Evolutionary conservation across 2,329 filamentous ascomycete species (phyloP), one percentile per base, ranked within the genome.

Genomic region (Leptographium galeiforme): DNA sequence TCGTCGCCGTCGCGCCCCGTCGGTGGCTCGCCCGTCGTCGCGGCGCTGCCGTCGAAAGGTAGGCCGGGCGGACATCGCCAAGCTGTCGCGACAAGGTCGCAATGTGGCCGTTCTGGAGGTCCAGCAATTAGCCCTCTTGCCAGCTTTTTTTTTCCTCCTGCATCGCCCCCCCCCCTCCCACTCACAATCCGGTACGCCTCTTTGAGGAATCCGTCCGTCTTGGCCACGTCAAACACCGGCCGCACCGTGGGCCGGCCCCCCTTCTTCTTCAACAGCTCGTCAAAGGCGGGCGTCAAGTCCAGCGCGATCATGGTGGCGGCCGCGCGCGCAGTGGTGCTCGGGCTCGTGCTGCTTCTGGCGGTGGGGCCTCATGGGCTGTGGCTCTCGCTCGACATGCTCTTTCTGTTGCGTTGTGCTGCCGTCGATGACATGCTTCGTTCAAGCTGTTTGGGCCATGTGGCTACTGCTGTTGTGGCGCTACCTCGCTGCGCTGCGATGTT

Each of bases 181-280:
- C 77, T 63, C 72, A 94, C 90, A 67, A 97, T 96, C 65, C 85
- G 81, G 70, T 95, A 93, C 52, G 93, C 93, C 70, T 97, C 91
- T 64, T 91, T 89, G 38, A 97, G 73, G 65, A 97, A 98, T 62
- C 86, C 85, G 66, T 96, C 87, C 50, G 93, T 77, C 60, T 69
- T 75, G 59, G 77, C 71, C 49, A 73, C 61, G 54, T 66, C 71
- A 58, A 73, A 73, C 57, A 63, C 62, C 47, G 62, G 62, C 40
- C 57, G 60, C 11, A 40, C 32, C 39, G 55, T 55, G 33, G 57
- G 53, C 38, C 36, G 11, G 38, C 53, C 51, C 18, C 52, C 55
- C 16, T 53, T 51, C 52, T 63, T 69, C 62, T 76, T 76, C 30
- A 91, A 75, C 48, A 85, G 74, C 65, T 82, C 73, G 65, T 88